Evolutionary conservation across 352 stramenopile genomes (phyloP).

Genomic region (Phytophthora cactorum): DNA sequence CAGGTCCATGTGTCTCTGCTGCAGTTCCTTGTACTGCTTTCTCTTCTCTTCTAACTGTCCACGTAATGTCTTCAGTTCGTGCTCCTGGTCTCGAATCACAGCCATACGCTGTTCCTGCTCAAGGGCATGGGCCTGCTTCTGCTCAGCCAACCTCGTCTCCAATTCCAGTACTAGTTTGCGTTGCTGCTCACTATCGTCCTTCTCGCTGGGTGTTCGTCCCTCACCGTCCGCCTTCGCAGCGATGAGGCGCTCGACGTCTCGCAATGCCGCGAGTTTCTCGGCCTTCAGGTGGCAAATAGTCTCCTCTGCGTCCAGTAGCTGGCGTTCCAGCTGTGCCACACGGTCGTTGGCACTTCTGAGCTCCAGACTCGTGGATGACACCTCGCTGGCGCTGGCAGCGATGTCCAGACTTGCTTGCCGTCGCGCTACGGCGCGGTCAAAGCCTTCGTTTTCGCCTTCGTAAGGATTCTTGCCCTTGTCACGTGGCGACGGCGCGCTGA

Average conservation of each 20-base stretch:
- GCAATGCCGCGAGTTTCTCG: constrained; percentile 65
- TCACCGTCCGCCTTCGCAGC: constrained; percentile 1
- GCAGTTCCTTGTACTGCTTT: constrained; percentile 34
- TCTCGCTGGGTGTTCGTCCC: not conserved
- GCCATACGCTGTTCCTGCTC: constrained; percentile 63
- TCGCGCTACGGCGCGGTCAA: constrained; percentile 21
- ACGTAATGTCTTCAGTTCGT: constrained; percentile 51
- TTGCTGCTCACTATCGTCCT: constrained; percentile 19
- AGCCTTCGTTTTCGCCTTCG: constrained; percentile 15
- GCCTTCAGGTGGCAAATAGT: constrained; percentile 78
- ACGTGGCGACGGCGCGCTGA: not conserved
- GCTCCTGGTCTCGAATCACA: constrained; percentile 70
- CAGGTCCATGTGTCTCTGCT: constrained; percentile 41
- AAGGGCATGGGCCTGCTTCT: constrained; percentile 37
- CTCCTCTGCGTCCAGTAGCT: constrained; percentile 74
- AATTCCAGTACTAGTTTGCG: constrained; percentile 46
- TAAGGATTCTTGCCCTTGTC: not conserved
- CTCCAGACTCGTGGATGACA: constrained; percentile 34
- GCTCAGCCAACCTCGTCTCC: constrained; percentile 43
- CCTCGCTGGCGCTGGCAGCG: not conserved
- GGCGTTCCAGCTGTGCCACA: constrained; percentile 49
- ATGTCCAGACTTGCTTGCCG: constrained; percentile 31
- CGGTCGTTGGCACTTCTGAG: constrained; percentile 65
- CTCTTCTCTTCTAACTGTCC: constrained; percentile 32
- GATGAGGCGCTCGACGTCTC: constrained; percentile 63